Base-by-base conservation (phyloP, 805 yeast genomes). In the Zygoascus ofunaensis region DNA sequence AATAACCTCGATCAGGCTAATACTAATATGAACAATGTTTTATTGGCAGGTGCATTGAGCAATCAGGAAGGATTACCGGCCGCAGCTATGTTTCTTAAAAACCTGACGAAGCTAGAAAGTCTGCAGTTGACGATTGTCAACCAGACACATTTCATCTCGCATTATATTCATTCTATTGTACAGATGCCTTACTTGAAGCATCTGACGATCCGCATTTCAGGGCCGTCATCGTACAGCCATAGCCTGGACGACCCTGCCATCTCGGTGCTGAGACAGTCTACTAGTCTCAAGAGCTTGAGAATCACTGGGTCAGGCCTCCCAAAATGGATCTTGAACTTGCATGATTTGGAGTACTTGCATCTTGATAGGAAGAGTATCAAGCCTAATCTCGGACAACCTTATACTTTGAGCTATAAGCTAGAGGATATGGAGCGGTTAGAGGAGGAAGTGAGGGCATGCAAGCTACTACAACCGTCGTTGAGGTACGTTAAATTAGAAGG, bases 311-410 rank as follows among this genome's bases (percentile, higher is more conserved):
- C 18, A 23, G 24, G n/a, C 22, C 20, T 22, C 4, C 34, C 30
- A 10, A 12, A 28, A 18, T 43, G 43, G 38, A 30, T n/a, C 20
- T 28, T 37, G 36, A 21, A 44, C 41, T 48, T 43, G 19, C 41
- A 21, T n/a, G 33, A n/a, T 62, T 65, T 2, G 82, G 73, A 37
- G 80, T 70, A 54, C 80, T 90, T 30, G 82, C 72, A 61, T 85
- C 94, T 4, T 65, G 66, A 41, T 76, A 85, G 46, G 65, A 69
- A 70, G 75, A 64, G 52, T 75, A 80, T 8, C 61, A 35, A 34
- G 14, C 35, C 45, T 7, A 47, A 48, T 35, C 23, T 48, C 17
- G 51, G 51, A 19, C 51, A 48, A 15, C 41, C 42, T 12, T 36
- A 19, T 8, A 36, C 21, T 2, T 19, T 37, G 14, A 41, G 49